Conservation (phyloP, 2,329 filamentous ascomycete genomes). For the Akanthomyces lecanii region DNA sequence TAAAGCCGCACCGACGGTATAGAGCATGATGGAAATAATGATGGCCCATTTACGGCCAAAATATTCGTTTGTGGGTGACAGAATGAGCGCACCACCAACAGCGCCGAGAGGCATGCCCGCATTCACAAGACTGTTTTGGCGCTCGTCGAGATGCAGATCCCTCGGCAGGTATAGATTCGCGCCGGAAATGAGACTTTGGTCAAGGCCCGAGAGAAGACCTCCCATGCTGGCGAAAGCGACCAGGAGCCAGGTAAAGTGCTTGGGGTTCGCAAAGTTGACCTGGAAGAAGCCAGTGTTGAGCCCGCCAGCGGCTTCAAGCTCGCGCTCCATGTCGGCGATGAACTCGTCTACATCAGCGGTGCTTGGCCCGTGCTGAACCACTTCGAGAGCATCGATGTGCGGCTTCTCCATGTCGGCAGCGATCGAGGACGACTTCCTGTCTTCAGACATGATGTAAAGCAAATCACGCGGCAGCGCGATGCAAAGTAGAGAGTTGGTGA, state of each 20-base stretch:
- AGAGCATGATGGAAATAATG: conserved; percentile 63
- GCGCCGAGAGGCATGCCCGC: conserved; percentile 68
- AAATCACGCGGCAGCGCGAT: not conserved
- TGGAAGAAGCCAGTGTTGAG: conserved; percentile 44
- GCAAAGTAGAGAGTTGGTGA: not conserved
- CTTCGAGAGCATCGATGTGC: conserved; percentile 33
- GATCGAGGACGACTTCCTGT: conserved; percentile 6
- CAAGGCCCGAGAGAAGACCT: conserved; percentile 66
- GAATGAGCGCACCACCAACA: conserved; percentile 63
- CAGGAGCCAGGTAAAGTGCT: conserved; percentile 62
- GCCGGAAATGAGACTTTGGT: conserved; percentile 69
- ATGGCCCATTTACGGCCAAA: conserved; percentile 65
- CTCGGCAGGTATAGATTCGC: conserved; percentile 63
- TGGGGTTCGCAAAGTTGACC: conserved; percentile 56
- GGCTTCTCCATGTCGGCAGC: conserved; percentile 22
- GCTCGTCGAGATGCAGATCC: conserved; percentile 50
- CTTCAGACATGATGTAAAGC: conserved; percentile 1
- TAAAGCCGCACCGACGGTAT: conserved; percentile 65
- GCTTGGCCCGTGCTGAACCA: conserved; percentile 31
- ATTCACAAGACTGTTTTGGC: conserved; percentile 63
- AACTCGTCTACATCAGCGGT: conserved; percentile 34
- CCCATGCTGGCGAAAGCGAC: conserved; percentile 73
- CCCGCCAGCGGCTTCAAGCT: conserved; percentile 33
- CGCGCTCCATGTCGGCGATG: conserved; percentile 39
- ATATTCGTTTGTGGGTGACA: conserved; percentile 63